phyloP scores from a whole-genome alignment of 352 stramenopile genomes.

The Phytopythium ostracodes region DNA sequence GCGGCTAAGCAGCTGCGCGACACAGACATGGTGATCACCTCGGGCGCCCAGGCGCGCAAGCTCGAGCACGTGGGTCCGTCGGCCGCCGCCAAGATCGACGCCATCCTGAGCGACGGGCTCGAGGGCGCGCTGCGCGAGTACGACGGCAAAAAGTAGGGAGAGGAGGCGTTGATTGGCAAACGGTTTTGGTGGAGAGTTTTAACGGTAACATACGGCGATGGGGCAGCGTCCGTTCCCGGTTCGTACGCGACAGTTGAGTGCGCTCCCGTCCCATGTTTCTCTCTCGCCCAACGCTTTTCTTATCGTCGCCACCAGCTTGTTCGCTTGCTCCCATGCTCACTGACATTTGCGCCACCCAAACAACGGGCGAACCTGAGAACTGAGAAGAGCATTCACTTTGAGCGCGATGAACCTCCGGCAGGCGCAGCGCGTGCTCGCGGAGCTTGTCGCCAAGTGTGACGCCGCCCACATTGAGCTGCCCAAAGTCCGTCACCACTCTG shows the following conservation, averaged over 20 bases:
- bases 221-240: background rate
- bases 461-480: conserved; percentile 53
- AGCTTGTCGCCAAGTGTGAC: conserved; percentile 61
- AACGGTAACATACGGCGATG: background rate
- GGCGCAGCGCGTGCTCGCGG: conserved; percentile 50
- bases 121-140: conserved; percentile 49
- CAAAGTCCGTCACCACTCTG: conserved; percentile 14
- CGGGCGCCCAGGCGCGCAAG: conserved; percentile 46
- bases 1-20: conserved; percentile 54
- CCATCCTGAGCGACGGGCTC: conserved; percentile 49
- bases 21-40: conserved; percentile 37
- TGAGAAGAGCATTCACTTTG: too few relatives aligned
- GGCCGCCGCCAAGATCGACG: conserved; percentile 53
- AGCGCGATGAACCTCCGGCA: conserved; percentile 56
- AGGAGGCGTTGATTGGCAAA: conserved; percentile 12
- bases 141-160: conserved; percentile 17
- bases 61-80: conserved; percentile 45
- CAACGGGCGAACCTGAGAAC: background rate
- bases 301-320: too few relatives aligned
- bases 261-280: background rate
- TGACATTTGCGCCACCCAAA: background rate
- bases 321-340: background rate
- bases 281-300: too few relatives aligned
- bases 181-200: background rate
- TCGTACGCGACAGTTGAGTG: conserved; percentile 1